phyloP scores from a whole-genome alignment of 2,329 filamentous ascomycete genomes.

The Trichoderma cornu-damae region DNA sequence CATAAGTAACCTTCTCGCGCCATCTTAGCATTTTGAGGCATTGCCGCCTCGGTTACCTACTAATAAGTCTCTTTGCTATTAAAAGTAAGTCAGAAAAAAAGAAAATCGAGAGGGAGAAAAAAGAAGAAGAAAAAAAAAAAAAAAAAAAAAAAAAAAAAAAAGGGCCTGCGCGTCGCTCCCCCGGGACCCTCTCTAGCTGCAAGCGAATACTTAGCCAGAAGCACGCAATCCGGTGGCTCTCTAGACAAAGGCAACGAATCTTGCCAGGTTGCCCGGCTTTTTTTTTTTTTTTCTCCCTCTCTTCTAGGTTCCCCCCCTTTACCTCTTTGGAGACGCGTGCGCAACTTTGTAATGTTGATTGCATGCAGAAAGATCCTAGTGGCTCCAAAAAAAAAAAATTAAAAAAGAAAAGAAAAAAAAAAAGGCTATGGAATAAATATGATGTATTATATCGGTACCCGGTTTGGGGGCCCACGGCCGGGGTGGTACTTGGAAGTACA shows the following conservation, averaged over 20 bases:
- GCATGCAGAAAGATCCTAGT: not conserved
- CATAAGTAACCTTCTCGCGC: too few species aligned
- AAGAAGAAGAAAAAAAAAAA: not conserved
- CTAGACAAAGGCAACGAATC: constrained; percentile 21
- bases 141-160: constrained; percentile 6
- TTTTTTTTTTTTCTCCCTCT: not conserved
- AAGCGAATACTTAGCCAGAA: constrained; percentile 33
- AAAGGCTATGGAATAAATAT: not conserved
- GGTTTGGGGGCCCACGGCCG: not conserved
- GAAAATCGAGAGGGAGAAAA: too few species aligned
- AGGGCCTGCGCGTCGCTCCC: not conserved
- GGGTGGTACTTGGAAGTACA: not conserved
- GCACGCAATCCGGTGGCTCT: constrained; percentile 29
- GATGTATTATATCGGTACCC: constrained; percentile 8
- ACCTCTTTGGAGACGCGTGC: too few species aligned
- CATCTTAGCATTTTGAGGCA: too few species aligned
- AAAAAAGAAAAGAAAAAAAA: too few species aligned
- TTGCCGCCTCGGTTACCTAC: too few species aligned
- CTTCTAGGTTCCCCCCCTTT: not conserved
- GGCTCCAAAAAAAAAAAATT: too few species aligned
- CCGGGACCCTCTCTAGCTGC: constrained; percentile 12
- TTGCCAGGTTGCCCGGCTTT: not conserved
- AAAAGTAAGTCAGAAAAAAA: too few species aligned
- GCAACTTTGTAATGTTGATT: not conserved
- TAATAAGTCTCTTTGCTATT: too few species aligned